Evolutionary conservation across 73 alveolate species (phyloP), one percentile per base, ranked within the genome.

Genomic region (Stentor roeselii): DNA sequence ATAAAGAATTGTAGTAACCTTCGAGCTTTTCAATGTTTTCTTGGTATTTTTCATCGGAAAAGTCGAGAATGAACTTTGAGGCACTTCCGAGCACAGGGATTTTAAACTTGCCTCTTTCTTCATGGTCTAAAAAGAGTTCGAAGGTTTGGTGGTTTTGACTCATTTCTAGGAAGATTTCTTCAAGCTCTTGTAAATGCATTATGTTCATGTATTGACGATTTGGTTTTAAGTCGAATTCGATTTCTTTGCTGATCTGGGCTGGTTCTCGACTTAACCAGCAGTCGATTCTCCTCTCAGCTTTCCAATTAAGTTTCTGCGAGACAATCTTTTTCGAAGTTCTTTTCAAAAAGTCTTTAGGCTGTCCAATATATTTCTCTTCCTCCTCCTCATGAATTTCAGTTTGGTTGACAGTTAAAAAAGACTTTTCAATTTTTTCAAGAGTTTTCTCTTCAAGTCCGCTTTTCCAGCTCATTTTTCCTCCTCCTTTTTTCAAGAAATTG

Each of bases 261-360:
- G 37, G 27, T 14, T 67, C 80, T 34, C 37, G n/a, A 40, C 42
- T 11, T 30, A 67, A n/a, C 80, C 80, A 67, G 41, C 80, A 67
- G 41, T 67, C 80, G 34, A 67, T 67, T 67, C 42, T 67, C 34
- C 80, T 21, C 41, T 67, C 80, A 2, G 37, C 80, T 67, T 67
- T 67, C 37, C 80, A 67, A 27, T 67, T 32, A 0, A 67, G 42
- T 67, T 67, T 67, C 34, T 67, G 80, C 1, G 80, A 40, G n/a
- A 14, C 21, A 67, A 67, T 67, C 1, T 27, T 34, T 30, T 67
- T 21, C 15, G 80, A 67, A 27, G 21, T 67, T 30, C 80, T 36
- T 32, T 67, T 67, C 42, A 67, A 40, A 40, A 67, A 67, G 37
- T 21, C 37, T 67, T 67, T 67, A 30, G 80, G 41, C 34, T 40